Evolutionary conservation across 805 yeast genomes (phyloP).

Genomic region (Sugiyamaella marilandica): DNA sequence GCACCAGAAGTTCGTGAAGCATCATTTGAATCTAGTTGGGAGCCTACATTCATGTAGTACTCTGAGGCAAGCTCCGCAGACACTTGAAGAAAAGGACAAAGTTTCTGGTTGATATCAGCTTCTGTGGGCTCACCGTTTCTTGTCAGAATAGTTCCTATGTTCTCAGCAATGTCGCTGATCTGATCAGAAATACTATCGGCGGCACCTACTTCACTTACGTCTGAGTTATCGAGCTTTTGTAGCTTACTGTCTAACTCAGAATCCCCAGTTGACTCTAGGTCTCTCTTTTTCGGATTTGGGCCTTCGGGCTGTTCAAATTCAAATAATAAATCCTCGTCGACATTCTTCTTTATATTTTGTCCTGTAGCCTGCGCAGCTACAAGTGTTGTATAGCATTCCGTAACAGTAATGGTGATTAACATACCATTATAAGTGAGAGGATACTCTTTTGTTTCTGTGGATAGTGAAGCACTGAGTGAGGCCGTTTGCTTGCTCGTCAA

Average conservation of each 20-base stretch:
- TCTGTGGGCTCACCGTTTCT: background rate
- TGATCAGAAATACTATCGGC: background rate
- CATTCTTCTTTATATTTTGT: too few species aligned
- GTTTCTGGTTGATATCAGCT: background rate
- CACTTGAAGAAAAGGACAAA: conserved; percentile 6
- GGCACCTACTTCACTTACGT: background rate
- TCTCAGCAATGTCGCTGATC: background rate
- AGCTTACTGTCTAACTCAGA: background rate
- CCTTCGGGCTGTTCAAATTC: too few species aligned
- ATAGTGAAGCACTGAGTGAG: background rate
- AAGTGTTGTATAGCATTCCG: background rate
- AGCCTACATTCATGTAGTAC: background rate
- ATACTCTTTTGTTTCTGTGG: background rate
- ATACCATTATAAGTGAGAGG: background rate
- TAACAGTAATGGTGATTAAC: background rate
- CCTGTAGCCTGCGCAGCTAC: too few species aligned
- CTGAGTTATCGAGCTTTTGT: background rate
- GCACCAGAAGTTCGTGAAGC: background rate
- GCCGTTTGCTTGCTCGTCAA: too few species aligned
- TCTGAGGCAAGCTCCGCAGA: background rate
- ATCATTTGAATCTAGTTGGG: background rate
- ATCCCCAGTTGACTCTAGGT: background rate
- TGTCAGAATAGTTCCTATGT: background rate
- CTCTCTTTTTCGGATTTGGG: background rate
- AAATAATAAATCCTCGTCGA: too few species aligned